Base-by-base conservation (phyloP, 148 eudicot species). In the Chenopodium formosanum region DNA sequence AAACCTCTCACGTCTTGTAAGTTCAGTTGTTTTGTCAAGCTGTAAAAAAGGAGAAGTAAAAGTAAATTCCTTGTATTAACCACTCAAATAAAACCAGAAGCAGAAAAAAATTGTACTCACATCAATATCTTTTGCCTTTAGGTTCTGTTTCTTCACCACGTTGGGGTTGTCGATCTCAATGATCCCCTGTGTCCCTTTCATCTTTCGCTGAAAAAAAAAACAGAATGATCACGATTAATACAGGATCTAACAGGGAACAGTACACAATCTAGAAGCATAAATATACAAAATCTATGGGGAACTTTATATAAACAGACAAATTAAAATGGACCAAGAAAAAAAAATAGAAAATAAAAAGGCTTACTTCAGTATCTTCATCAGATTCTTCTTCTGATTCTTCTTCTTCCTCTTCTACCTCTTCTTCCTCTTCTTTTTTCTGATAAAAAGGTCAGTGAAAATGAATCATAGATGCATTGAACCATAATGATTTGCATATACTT, bases 1-100 rank as follows among this genome's bases (percentile, higher is more conserved):
- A 76, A 81, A 93, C 98, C 98, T 92, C 87, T 95, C 97, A 84
- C 98, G 97, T 77, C 98, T 87, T 79, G 98, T 91, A 80, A 95
- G 97, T 83, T 93, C 98, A 63, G 91, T 83, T 13, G 95, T 87
- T 89, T 92, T 95, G 80, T 95, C 98, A 48, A 91, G 65, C 98
- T 95, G 97, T 76, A 48, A 81, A 71, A 74, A 46, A 19, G 46
- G 12, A 84, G 37, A 73, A 82, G 50, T 66, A 76, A 64, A 47
- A 32, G 37, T 85, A 27, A 74, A 62, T 48, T 47, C 13, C 23
- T 67, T 11, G 7, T 23, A 64, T 63, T 23, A 31, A 23, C 12
- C 66, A 27, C 19, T n/a, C 20, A 75, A 9, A 19, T 75, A 82
- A 31, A 72, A 8, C 52, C 23, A 12, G 12, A 22, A 79, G 0